phyloP scores from a whole-genome alignment of 768 basidiomycete species.

The Tulasnella sp. region DNA sequence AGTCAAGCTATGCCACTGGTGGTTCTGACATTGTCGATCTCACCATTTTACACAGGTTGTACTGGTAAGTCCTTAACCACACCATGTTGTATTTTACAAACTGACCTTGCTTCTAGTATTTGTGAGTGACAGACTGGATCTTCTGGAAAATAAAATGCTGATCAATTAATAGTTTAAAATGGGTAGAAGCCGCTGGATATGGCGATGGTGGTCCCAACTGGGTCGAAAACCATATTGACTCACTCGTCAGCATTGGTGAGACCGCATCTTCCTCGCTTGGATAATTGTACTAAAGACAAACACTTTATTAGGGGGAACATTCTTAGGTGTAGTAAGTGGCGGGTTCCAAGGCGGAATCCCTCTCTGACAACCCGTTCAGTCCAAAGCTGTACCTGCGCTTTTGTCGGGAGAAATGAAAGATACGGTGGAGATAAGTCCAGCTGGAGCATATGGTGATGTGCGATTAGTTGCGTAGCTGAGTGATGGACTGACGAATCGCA shows the following conservation, averaged over 20 bases:
- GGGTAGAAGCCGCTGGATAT: constrained; percentile 80
- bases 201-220: constrained; percentile 75
- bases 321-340: constrained; percentile 7
- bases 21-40: neutral
- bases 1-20: neutral
- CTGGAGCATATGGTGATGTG: constrained; percentile 52
- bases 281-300: neutral
- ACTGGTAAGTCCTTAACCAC: constrained; percentile 27
- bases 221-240: constrained; percentile 88
- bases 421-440: constrained; percentile 73
- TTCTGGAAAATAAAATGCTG: neutral
- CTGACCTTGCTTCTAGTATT: constrained; percentile 44
- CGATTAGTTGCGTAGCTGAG: constrained; percentile 17
- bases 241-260: constrained; percentile 76
- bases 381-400: constrained; percentile 92
- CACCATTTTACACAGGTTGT: constrained; percentile 7
- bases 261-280: constrained; percentile 43
- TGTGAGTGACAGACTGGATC: constrained; percentile 39
- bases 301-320: neutral
- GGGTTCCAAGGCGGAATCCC: too few species aligned
- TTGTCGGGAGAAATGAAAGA: constrained; percentile 94
- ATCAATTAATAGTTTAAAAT: constrained; percentile 55
- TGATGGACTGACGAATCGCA: constrained; percentile 19
- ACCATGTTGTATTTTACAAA: constrained; percentile 28
- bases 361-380: constrained; percentile 25